Base-by-base conservation (phyloP, 2,329 filamentous ascomycete genomes). In the Fusarium tuaranense region DNA sequence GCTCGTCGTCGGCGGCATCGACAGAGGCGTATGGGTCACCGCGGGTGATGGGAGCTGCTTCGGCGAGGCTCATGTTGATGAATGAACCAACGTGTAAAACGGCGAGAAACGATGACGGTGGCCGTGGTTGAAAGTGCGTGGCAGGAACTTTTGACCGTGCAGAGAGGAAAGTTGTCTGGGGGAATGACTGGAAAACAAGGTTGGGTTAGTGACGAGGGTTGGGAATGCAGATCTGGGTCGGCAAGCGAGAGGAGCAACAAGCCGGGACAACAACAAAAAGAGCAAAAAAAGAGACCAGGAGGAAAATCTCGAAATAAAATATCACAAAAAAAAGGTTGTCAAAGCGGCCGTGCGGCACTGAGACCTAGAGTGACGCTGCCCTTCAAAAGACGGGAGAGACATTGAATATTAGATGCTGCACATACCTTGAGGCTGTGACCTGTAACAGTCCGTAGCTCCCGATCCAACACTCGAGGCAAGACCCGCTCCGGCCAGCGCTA, bases 51-150 rank as follows among this genome's bases (percentile, higher is more conserved):
- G 72, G 68, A 51, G 79, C 74, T 55, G 79, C 75, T 74, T 78
- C 76, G 65, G 78, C 76, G 64, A 82, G 79, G 68, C 79, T 81
- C 80, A 82, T 82, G 55, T 65, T 75, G 69, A 63, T 25, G 58
- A 48, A 38, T 57, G 55, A 41, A 46, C 53, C 60, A 30, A 38
- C 9, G 65, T 55, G 25, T 22, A 51, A 41, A 65, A 32, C 32
- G 36, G 55, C 13, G 7, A 55, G 53, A 51, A 34, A 68, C n/a
- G 48, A 51, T 44, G 30, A 41, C 20, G 38, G 65, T 38, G 55
- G 32, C 27, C 13, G 46, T 57, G 41, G 65, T 36, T 48, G 55
- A 36, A n/a, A 63, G 41, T 62, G 53, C 30, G 53, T 25, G 44
- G 20, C 53, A 30, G 30, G 39, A 22, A 44, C 22, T 51, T 44